These are phyloP conservation scores for Colletotrichum graminicola DNA, from an alignment of 2,329 filamentous ascomycete species.

Conservation along the genomic window DNA sequence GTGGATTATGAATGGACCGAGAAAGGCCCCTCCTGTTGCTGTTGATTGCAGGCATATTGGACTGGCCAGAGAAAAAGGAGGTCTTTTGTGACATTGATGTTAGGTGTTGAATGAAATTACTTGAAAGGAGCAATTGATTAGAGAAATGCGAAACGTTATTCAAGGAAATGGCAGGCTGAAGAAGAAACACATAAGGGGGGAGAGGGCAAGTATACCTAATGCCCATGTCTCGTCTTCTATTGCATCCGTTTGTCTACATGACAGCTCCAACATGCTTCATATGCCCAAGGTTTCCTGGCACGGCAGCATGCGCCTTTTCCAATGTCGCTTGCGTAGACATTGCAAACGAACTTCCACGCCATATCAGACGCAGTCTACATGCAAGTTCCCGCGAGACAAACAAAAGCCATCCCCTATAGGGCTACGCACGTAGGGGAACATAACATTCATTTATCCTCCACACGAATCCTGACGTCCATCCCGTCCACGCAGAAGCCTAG, in stretches of 20 bases:
- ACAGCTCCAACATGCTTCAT: background rate
- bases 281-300: conserved; percentile 1
- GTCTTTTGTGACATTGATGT: conserved; percentile 5
- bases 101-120: background rate
- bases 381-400: conserved; percentile 16
- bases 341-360: conserved; percentile 5
- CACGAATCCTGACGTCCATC: conserved; percentile 75
- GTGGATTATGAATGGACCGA: conserved; percentile 38
- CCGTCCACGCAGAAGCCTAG: conserved; percentile 88
- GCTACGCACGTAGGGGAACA: too few species aligned
- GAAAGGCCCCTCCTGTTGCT: conserved; percentile 29
- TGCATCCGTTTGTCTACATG: background rate
- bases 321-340: conserved; percentile 8
- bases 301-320: conserved; percentile 17
- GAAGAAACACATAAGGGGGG: too few species aligned
- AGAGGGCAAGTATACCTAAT: background rate
- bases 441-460: conserved; percentile 64
- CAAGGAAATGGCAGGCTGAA: background rate
- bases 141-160: too few species aligned
- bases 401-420: background rate
- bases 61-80: background rate
- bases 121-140: background rate
- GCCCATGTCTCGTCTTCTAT: background rate
- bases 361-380: conserved; percentile 4
- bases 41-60: background rate